These are phyloP conservation scores for Avena atlantica DNA, from an alignment of 176 grass and related monocot species.

Conservation along the genomic window DNA sequence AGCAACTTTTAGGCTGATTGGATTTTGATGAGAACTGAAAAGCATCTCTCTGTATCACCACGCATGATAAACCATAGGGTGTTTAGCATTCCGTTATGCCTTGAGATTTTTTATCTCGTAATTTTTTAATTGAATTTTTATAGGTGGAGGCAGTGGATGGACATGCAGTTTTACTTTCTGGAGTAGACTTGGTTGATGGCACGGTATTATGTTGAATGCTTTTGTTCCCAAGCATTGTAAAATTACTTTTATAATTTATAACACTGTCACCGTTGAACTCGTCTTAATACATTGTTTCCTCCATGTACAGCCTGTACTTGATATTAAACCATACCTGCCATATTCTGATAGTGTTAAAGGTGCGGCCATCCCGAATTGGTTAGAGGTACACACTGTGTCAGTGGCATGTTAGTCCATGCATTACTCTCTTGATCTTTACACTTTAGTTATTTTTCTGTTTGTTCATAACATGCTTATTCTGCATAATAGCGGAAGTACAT, in stretches of 20 bases:
- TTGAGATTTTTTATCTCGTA: constrained; percentile 2
- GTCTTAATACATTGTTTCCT: constrained; percentile 48
- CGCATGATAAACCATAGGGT: background rate
- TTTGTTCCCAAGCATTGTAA: constrained; percentile 28
- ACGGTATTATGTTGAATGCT: constrained; percentile 53
- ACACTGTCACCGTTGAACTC: constrained; percentile 33
- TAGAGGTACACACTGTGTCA: constrained; percentile 57
- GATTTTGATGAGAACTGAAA: constrained; percentile 19
- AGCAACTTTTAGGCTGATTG: background rate
- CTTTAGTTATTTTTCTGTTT: background rate
- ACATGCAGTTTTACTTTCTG: constrained; percentile 81
- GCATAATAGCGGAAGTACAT: background rate
- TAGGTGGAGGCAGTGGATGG: constrained; percentile 86
- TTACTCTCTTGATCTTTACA: constrained; percentile 17
- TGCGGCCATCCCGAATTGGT: constrained; percentile 68
- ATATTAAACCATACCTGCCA: constrained; percentile 97
- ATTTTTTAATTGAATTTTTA: constrained; percentile 15
- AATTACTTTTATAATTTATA: constrained; percentile 26
- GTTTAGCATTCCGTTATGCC: background rate
- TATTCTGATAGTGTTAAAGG: constrained; percentile 78
- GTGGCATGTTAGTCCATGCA: background rate
- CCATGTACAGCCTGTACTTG: constrained; percentile 84
- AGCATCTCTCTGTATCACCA: background rate
- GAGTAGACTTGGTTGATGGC: constrained; percentile 96
- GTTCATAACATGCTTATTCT: constrained; percentile 4